Evolutionary conservation across 768 basidiomycete species (phyloP).

Genomic region (Collybia sordida): DNA sequence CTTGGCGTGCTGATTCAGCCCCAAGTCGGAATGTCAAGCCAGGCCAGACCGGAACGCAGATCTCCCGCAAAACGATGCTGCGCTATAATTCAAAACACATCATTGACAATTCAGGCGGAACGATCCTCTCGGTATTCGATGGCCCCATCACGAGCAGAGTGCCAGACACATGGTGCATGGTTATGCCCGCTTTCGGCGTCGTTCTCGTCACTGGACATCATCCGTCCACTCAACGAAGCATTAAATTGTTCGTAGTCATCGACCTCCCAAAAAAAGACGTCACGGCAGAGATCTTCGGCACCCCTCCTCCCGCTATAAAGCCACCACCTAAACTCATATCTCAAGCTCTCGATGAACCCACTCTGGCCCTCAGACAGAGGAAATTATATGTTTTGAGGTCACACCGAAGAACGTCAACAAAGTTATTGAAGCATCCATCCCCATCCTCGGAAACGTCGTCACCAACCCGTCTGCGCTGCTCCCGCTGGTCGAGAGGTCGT

Average conservation of each 20-base stretch:
- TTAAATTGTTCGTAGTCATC: no score
- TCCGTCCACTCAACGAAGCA: no score
- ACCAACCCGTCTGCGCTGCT: constrained; percentile 80
- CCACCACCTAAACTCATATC: constrained; percentile 72
- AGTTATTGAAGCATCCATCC: constrained; percentile 92
- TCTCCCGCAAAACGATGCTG: no score
- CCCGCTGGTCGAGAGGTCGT: constrained; percentile 64
- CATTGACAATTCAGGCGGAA: no score
- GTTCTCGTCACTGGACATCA: no score
- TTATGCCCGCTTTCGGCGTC: constrained; percentile 92
- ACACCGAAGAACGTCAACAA: constrained; percentile 99
- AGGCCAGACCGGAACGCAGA: no score
- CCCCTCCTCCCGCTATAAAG: constrained; percentile 84
- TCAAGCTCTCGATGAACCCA: constrained; percentile 74
- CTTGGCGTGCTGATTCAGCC: no score
- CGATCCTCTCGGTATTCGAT: no score
- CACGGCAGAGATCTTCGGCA: constrained; percentile 81
- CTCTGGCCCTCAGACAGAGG: constrained; percentile 75
- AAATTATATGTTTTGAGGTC: constrained; percentile 99
- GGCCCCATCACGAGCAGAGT: constrained; percentile 99
- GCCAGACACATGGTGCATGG: constrained; percentile 99
- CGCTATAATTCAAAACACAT: no score
- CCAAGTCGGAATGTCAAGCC: no score
- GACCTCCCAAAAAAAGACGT: constrained; percentile 99
- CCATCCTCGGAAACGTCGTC: constrained; percentile 92